A percentile compares a stretch with the other conserved stretches of the same genome.
phyloP scores from a whole-genome alignment of 441 rosid genomes.

The Populus hybrid region DNA sequence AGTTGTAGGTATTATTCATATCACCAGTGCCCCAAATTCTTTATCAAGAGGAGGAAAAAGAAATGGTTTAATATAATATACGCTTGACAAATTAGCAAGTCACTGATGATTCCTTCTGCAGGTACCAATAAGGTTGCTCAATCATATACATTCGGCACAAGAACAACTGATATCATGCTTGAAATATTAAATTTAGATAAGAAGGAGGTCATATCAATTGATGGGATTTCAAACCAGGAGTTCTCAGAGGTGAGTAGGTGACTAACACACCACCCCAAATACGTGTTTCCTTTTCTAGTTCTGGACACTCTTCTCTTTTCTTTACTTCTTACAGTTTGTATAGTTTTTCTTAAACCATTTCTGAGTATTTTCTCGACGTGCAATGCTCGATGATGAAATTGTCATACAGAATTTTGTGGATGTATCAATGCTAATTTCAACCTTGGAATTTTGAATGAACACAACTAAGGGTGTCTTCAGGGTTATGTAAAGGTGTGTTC shows the following conservation, averaged over 20 bases:
- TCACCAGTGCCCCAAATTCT: slow-evolving; percentile 20
- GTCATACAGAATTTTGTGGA: not conserved
- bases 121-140: slow-evolving; percentile 66
- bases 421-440: not conserved
- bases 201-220: slow-evolving; percentile 72
- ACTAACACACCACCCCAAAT: not conserved
- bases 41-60: slow-evolving; percentile 15
- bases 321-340: not conserved
- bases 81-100: not conserved
- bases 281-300: not conserved
- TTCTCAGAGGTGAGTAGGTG: slow-evolving; percentile 73
- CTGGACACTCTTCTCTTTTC: not conserved
- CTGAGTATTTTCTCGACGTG: not conserved
- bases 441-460: not conserved
- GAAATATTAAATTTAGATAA: slow-evolving; percentile 72
- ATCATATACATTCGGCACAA: slow-evolving; percentile 63
- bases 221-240: slow-evolving; percentile 79
- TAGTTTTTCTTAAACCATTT: not conserved
- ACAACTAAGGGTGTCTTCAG: not conserved
- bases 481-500: not conserved
- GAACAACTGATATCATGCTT: slow-evolving; percentile 58
- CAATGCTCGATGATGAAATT: not conserved
- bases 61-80: slow-evolving; percentile 7
- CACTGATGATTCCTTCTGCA: slow-evolving; percentile 30
- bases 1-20: slow-evolving; percentile 70